These are phyloP conservation scores for Maudiozyma barnettii DNA, from an alignment of 805 yeast species.

Conservation along the genomic window DNA sequence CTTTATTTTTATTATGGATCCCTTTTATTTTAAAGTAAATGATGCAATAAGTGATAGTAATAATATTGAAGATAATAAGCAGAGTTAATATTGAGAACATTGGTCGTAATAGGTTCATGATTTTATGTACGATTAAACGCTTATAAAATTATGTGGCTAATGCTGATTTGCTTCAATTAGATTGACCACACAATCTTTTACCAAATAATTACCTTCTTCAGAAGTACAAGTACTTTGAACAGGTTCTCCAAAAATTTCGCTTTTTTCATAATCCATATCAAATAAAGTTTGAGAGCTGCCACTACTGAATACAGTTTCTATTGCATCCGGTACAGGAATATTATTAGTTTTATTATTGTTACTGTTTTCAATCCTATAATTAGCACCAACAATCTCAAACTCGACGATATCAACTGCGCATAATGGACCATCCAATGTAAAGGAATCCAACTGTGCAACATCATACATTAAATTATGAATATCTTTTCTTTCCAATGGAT, in stretches of 20 bases:
- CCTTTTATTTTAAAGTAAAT: too few species aligned
- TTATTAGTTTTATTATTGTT: too few species aligned
- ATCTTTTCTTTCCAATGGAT: conserved; percentile 29
- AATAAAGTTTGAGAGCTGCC: background rate
- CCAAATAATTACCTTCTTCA: background rate
- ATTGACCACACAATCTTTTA: background rate
- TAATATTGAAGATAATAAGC: too few species aligned
- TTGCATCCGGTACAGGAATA: background rate
- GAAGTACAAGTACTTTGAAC: background rate
- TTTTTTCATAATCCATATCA: background rate
- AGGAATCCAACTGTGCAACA: conserved; percentile 18
- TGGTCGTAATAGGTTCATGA: background rate
- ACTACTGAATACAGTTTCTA: background rate
- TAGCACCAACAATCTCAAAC: background rate
- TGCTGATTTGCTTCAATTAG: background rate
- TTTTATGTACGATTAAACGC: background rate
- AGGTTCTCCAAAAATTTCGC: background rate
- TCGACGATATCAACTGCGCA: conserved; percentile 12
- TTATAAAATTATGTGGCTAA: background rate
- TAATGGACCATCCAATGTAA: conserved; percentile 23
- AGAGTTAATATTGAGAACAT: background rate
- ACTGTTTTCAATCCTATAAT: too few species aligned
- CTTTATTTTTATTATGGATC: too few species aligned
- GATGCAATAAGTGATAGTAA: too few species aligned
- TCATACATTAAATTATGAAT: conserved; percentile 15